Evolutionary conservation across 495 filamentous ascomycete genomes (phyloP), one percentile per base, ranked within the genome.

Genomic region (Poronia punctata): DNA sequence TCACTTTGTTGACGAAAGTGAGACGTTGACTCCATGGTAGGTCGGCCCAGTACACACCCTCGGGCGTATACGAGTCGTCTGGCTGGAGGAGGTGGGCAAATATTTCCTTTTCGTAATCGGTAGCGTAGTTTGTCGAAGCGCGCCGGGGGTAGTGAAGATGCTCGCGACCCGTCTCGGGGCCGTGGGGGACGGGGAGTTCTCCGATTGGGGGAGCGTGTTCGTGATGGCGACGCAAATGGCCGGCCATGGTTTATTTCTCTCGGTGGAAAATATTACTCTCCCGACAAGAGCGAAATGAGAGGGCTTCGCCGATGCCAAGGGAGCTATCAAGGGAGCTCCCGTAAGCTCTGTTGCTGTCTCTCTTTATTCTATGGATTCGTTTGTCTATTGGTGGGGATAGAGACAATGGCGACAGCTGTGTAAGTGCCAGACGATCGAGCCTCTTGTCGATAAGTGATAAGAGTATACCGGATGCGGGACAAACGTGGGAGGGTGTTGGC

Each of bases 11-110:
- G 56, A 92, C 78, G 62, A 95, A 95, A 31, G 68, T 63, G 47
- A 86, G 51, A 48, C 80, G 78, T 63, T 86, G 56, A 40, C 54
- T 43, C 28, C 86, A 49, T 12, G 77, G 74, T 32, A 95, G 61
- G 62, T 95, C 88, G 8, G 86, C 88, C 86, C 86, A 95, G 69
- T 95, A 95, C 40, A 72, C 68, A 40, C 88, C 88, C n/a, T 88
- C 72, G 19, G 59, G 53, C 31, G 80, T 82, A 60, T 89, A 94
- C 54, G 73, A 81, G 64, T 95, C 88, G 47, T 89, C 83, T 4
- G 88, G 88, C 18, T 79, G 80, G 42, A 88, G 79, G 26, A 90
- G 60, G 21, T 76, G 68, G 48, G 79, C 67, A 65, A 93, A 88
- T 42, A 86, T 84, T 48, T 72, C 72, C 53, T 67, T 76, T 65